Evolutionary conservation across 164 flowering plant genomes (phyloP).

Genomic region (Vitis rupestris): DNA sequence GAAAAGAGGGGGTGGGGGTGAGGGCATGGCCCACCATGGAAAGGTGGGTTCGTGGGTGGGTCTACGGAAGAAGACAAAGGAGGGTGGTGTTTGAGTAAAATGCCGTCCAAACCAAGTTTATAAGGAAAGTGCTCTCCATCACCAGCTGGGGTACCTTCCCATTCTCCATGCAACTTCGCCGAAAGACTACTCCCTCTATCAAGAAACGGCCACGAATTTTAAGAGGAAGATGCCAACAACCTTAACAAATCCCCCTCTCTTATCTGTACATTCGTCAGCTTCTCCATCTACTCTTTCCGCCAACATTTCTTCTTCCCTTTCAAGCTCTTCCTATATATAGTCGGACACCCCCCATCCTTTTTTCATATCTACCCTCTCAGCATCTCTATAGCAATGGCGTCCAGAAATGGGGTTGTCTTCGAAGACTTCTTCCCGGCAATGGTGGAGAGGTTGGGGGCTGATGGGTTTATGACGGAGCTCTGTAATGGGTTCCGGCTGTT

Average conservation of each 20-base stretch:
- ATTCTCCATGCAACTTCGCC: conserved; percentile 35
- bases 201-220: conserved; percentile 4
- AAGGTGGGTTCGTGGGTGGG: no score
- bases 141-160: conserved; percentile 17
- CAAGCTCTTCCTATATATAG: no score
- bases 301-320: conserved; percentile 1
- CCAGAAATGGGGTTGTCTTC: conserved; percentile 23
- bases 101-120: neutral
- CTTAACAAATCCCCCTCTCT: neutral
- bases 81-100: no score
- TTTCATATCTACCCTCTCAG: neutral
- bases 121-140: neutral
- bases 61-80: no score
- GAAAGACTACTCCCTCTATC: conserved; percentile 17
- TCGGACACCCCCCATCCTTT: no score
- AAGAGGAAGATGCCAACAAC: neutral
- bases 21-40: no score
- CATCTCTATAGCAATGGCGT: conserved; percentile 10
- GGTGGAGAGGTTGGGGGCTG: conserved; percentile 46
- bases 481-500: conserved; percentile 46
- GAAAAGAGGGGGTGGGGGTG: no score
- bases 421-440: conserved; percentile 56
- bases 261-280: conserved; percentile 10
- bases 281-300: conserved; percentile 1
- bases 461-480: conserved; percentile 51